Evolutionary conservation across 2,329 filamentous ascomycete species (phyloP), one percentile per base, ranked within the genome.

Genomic region (Botrytis sinoallii): DNA sequence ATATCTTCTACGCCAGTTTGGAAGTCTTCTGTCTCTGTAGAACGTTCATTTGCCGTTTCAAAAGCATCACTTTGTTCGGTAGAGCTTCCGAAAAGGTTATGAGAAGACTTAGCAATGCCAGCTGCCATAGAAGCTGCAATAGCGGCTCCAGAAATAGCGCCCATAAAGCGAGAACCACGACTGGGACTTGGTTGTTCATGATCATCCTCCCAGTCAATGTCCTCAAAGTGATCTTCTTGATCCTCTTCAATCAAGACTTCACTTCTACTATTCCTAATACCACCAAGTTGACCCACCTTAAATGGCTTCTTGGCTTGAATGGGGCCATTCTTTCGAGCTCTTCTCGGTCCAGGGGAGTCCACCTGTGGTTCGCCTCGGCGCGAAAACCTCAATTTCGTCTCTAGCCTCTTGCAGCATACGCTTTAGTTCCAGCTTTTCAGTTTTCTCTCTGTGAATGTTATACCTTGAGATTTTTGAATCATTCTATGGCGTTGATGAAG

Each of bases 401-500:
- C 95, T 91, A 38, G 95, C 92, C 79, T 99, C 96, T 84, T 98
- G 95, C 44, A 98, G 89, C 88, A 99, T 93, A 74, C 95, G 92
- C 83, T 94, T 95, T 71, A 98, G 88, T 83, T 99, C 96, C 42
- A 98, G 89, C 86, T 98, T 99, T 83, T 99, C 96, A 0, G 95
- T 98, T 90, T 98, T 99, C 83, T 99, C 96, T 48, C 96, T 92
- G 82, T 99, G 95, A 65, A 98, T 93, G 79, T 95, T 97, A 82
- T 92, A n/a, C 94, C 83, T 97, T 94, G 78, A 98, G 89, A 79
- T 94, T 97, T 97, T 82, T 98, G 95, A 74, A 99, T 98, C 84
- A 97, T 98, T 74, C 95, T 90, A 82, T 98, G 96, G 96, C 95
- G 82, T 99, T 99, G 96, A 77, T 94, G 92, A 42, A 98, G 87